phyloP scores from a whole-genome alignment of 345 rosid genomes.

The Acer negundo region DNA sequence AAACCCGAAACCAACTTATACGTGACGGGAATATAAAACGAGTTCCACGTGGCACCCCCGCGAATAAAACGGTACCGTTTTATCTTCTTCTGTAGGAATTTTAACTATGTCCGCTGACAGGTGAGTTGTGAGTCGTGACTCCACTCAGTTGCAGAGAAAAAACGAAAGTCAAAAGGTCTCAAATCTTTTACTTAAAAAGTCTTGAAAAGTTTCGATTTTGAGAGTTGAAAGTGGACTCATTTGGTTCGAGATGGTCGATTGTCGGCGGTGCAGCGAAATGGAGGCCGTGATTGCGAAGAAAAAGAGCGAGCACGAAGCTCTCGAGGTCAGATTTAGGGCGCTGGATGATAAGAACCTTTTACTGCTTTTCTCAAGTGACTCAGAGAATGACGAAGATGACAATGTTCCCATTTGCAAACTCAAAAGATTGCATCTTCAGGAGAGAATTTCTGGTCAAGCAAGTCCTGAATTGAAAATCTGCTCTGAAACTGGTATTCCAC shows the following conservation, averaged over 20 bases:
- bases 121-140: neutral
- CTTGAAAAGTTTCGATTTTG: neutral
- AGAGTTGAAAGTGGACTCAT: neutral
- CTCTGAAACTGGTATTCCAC: constrained; percentile 7
- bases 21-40: neutral
- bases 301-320: constrained; percentile 36
- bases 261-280: constrained; percentile 33
- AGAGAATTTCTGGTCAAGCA: constrained; percentile 10
- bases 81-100: neutral
- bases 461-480: constrained; percentile 19
- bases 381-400: constrained; percentile 58
- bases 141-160: neutral
- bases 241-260: neutral
- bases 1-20: neutral
- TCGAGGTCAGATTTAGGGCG: constrained; percentile 35
- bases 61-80: neutral
- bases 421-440: constrained; percentile 36
- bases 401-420: constrained; percentile 44
- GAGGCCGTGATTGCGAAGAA: constrained; percentile 41
- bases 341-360: too few relatives aligned
- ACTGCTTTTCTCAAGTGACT: too few relatives aligned
- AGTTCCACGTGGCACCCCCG: neutral
- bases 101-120: too few relatives aligned
- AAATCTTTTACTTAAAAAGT: neutral
- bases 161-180: neutral